Evolutionary conservation across 2,329 filamentous ascomycete genomes (phyloP), one percentile per base, ranked within the genome.

Genomic region (Trichoderma asperellum): DNA sequence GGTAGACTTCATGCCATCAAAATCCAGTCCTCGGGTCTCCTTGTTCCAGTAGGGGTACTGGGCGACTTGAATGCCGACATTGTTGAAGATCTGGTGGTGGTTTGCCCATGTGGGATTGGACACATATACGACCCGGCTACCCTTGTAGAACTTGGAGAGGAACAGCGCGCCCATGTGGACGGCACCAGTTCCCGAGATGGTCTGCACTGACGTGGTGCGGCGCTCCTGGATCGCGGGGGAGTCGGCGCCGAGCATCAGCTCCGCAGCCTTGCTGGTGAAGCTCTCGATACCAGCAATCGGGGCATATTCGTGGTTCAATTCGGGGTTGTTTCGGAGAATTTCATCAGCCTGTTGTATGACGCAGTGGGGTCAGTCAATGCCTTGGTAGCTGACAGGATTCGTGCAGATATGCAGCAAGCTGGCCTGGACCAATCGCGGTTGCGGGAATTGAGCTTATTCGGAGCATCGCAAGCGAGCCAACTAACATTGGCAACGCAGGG

Each of bases 91-190:
- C 82, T 98, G 96, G 84, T 96, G 91, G 89, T 99, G 96, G 85
- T 99, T 99, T 74, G 92, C 94, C 96, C 96, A 99, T 71, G 96
- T 99, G 65, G 96, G 96, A 81, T 92, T 92, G 77, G 94, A 97
- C 80, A 98, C 86, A 86, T 97, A 97, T 82, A 96, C 88, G 70
- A 90, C 88, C 74, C 88, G 91, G 82, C 86, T 88, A 78, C 87
- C 86, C 77, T 85, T 84, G 86, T 93, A 97, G 88, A 98, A 99
- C 81, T 91, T 94, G 80, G 92, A 85, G 71, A 99, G 91, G 89
- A 99, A 99, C 74, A 97, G 90, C 72, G 91, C 94, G 73, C 96
- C 96, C 47, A 98, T 85, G 79, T 99, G 96, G 73, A 97, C 90
- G 72, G 96, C 96, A 75, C 96, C 96, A 72, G 96, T 99, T 76